Base-by-base conservation (phyloP, 352 stramenopile genomes). In the Pythium periplocum region DNA sequence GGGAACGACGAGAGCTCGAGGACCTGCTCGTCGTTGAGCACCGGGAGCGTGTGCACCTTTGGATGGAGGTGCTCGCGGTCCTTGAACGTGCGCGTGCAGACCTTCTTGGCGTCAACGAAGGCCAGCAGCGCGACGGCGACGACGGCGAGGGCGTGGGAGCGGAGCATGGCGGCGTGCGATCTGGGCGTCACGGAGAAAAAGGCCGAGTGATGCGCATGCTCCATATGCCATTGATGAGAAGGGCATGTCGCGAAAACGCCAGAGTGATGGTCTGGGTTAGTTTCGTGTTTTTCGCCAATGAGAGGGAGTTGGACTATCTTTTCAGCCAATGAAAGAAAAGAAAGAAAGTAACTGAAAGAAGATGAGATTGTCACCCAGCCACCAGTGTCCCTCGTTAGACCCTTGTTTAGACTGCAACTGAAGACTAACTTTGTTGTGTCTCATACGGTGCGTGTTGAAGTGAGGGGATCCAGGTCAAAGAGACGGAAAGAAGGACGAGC, bases 1-100 rank as follows among this genome's bases (percentile, higher is more conserved):
- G 75, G 73, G 51, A 84, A 69, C 39, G 63, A 55, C 49, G 51
- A 50, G 12, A 84, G 61, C 51, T 84, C 75, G 10, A 70, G 6
- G 9, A 52, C 36, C 48, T 86, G 68, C 6, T 64, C 61, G 4
- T 37, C 39, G 4, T 53, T 78, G 4, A 68, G 58, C 49, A 48
- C 26, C 42, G 69, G 67, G 39, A 79, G 60, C 47, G 48, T 31
- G 61, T 69, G 53, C 45, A 75, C 48, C 4, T 38, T 68, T 32
- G 68, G 64, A 55, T 78, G 68, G 45, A 78, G 46, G 49, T 78
- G 63, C 52, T 81, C 64, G 50, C 71, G 74, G 26, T 53, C 58
- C 37, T 68, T 70, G 51, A 73, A 78, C 34, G 70, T 80, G 45
- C 71, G 71, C 50, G 62, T 69, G 62, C 72, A 79, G 36, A 78